phyloP scores from a whole-genome alignment of 1,139 yeast genomes.

The Chernovozyma aurita region DNA sequence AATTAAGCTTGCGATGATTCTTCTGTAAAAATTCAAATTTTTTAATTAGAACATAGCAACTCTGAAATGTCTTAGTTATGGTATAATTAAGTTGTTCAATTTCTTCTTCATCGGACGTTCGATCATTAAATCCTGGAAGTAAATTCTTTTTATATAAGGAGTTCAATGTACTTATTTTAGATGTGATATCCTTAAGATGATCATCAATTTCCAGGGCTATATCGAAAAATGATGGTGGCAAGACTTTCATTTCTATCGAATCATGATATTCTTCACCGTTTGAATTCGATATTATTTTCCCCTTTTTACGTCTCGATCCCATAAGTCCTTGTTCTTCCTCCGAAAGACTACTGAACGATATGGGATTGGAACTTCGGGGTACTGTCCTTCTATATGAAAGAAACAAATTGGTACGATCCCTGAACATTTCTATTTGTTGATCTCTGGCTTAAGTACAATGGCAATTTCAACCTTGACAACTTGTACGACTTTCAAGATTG shows the following conservation, averaged over 20 bases:
- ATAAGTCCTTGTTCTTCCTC: constrained; percentile 59
- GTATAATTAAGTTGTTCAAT: constrained; percentile 75
- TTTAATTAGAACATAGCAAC: constrained; percentile 72
- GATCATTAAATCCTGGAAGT: constrained; percentile 81
- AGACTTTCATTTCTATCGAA: constrained; percentile 43
- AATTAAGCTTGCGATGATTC: constrained; percentile 32
- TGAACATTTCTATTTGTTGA: no score
- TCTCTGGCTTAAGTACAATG: no score
- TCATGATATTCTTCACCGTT: constrained; percentile 15
- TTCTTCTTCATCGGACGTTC: constrained; percentile 59
- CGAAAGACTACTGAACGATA: constrained; percentile 27
- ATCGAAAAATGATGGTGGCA: constrained; percentile 79
- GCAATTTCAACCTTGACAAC: background rate
- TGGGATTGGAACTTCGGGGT: constrained; percentile 37
- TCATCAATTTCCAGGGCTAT: constrained; percentile 69
- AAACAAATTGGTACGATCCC: constrained; percentile 70
- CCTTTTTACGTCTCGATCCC: constrained; percentile 17
- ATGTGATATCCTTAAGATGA: constrained; percentile 44
- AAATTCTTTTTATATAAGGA: constrained; percentile 75
- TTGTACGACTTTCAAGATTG: background rate
- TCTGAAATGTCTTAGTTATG: constrained; percentile 70
- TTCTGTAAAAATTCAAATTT: constrained; percentile 51
- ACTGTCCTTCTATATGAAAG: constrained; percentile 70
- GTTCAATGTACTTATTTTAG: constrained; percentile 53
- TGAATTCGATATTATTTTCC: constrained; percentile 1